Base-by-base conservation (phyloP, 495 filamentous ascomycete species). In the Staphylotrichum tortipilum region DNA sequence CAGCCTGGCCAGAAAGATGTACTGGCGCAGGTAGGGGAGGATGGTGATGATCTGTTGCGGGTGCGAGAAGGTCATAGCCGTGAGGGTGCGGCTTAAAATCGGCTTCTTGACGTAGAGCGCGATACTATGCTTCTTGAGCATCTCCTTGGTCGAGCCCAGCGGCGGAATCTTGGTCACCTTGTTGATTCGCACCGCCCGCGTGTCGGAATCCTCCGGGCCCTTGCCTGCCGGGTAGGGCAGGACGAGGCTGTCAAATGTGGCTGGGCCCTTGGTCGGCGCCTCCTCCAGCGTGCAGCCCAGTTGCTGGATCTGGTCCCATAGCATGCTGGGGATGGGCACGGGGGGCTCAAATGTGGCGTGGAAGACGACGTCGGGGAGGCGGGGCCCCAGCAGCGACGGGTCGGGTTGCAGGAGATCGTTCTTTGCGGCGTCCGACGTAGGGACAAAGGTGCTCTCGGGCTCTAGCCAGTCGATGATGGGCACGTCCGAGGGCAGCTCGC, bases 321-420 rank as follows among this genome's bases (percentile, higher is more conserved):
- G 71, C 28, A 73, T 63, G 28, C 82, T 75, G 0, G 91, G 84
- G 38, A 96, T 67, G 8, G 86, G 75, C 11, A 98, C 64, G 0
- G 89, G 86, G 5, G 92, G 92, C 43, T 95, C 85, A 28, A 97
- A 79, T 24, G 76, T 84, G 3, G 86, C 89, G 34, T 85, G 75
- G 64, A 98, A 97, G 17, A 83, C 81, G 35, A 89, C 82, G 28
- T 90, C 80, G 0, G 88, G 84, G 10, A 83, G 69, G 41, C 79
- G 80, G 4, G 62, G 60, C 10, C 60, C 62, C 9, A 68, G 53
- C 7, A 73, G 50, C 6, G 59, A 18, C 12, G 41, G 22, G 19
- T 56, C 58, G 3, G 52, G 23, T 23, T 44, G 53, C 42, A 23
- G 65, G 49, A 26, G 68, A 29, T 31, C 60, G 59, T 12, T 45